Percentiles rank a stretch among this genome's conserved stretches.
Conservation (phyloP, 2,329 filamentous ascomycete species). For the Aschersonia sp. region DNA sequence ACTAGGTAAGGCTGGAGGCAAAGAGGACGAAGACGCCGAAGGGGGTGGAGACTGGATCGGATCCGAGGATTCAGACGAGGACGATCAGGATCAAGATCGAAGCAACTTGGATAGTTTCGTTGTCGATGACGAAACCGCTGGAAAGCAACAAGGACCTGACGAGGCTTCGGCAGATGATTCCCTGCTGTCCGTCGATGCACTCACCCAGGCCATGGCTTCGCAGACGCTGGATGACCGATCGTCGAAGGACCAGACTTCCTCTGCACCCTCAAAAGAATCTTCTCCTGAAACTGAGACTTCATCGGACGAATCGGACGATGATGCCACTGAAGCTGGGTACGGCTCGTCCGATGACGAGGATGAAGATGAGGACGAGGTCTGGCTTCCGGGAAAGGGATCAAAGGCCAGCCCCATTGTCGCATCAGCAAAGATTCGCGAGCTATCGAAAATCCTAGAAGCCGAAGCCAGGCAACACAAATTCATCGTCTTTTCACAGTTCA, state of each 20-base stretch:
- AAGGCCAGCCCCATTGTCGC: constrained; percentile 32
- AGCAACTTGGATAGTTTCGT: constrained; percentile 42
- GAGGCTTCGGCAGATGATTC: constrained; percentile 17
- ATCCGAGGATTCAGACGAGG: constrained; percentile 52
- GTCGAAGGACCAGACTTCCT: background rate
- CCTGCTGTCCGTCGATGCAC: constrained; percentile 18
- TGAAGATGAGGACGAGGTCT: constrained; percentile 15
- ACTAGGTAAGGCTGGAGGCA: constrained; percentile 68
- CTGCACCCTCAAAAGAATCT: constrained; percentile 11
- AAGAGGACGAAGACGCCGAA: constrained; percentile 78
- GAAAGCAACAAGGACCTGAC: constrained; percentile 15
- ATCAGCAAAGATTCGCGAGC: constrained; percentile 84
- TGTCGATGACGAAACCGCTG: constrained; percentile 31
- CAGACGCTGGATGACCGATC: constrained; percentile 18
- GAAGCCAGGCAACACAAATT: constrained; percentile 82
- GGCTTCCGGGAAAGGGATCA: constrained; percentile 7
- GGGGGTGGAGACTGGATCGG: constrained; percentile 69
- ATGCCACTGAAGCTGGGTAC: constrained; percentile 26
- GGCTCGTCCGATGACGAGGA: constrained; percentile 12
- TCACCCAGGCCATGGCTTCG: constrained; percentile 21
- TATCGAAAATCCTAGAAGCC: constrained; percentile 64
- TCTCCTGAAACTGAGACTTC: constrained; percentile 16
- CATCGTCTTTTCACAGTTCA: constrained; percentile 97
- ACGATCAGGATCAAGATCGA: constrained; percentile 32
- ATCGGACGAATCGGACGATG: constrained; percentile 11